Evolutionary conservation across 495 filamentous ascomycete species (phyloP), one percentile per base, ranked within the genome.

Genomic region (Penicillium psychrofluorescens): DNA sequence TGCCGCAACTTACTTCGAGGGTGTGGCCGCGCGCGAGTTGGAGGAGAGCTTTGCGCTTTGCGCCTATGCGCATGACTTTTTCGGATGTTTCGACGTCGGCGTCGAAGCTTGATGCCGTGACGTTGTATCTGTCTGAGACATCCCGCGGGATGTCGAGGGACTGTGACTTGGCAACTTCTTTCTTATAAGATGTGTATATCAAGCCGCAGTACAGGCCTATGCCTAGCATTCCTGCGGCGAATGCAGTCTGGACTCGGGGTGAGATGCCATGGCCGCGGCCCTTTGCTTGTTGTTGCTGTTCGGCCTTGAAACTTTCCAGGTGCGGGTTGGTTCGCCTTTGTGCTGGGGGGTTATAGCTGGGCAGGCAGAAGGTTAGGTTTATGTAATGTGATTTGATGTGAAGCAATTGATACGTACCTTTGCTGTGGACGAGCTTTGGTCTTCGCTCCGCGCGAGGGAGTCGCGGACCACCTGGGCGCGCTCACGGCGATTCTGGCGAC

Each of bases 1-100:
- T 95, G 14, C 92, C 94, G 34, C 86, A 85, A 40, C 86, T 86
- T 10, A 90, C 81, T 61, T 98, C 94, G 13, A 95, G 72, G 6
- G 96, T 90, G 61, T 96, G 70, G 1, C 94, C 92, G 11, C 70
- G 67, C 7, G 81, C 89, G 42, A 74, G 62, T 12, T 64, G 54
- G 6, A 79, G 74, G 6, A 96, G 70, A 39, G 74, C 64, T 30
- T 71, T 69, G 12, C 90, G 78, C 44, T 86, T 70, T 8, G 60
- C 51, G 8, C 68, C 73, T 53, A 92, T 66, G 15, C 87, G 79
- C 70, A 78, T 80, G 8, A 80, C 61, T 44, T 68, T 72, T 61
- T 95, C 88, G 9, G 76, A 79, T 43, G 75, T 54, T 51, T 81
- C 74, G 46, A 91, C 77, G 45, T 75, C 71, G 4, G 68, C 61